Evolutionary conservation across 345 rosid species (phyloP).

Genomic region (Ceriops tagal): DNA sequence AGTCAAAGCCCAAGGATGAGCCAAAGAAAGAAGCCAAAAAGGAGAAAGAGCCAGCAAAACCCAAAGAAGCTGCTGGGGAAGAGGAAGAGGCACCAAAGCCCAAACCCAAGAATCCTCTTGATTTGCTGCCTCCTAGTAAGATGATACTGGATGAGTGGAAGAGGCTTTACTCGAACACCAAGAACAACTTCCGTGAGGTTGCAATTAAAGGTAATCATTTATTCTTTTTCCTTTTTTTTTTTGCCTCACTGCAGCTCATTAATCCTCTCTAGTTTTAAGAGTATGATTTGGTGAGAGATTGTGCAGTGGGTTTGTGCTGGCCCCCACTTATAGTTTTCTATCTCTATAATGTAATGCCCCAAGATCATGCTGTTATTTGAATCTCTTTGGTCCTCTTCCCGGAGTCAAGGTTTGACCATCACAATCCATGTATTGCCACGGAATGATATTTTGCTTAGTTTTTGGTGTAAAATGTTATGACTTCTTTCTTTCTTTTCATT

Average conservation of each 20-base stretch:
- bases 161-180: conserved; percentile 96
- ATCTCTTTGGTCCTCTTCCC: no score
- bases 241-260: neutral
- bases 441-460: neutral
- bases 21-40: conserved; percentile 58
- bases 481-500: neutral
- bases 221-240: neutral
- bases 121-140: conserved; percentile 82
- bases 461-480: neutral
- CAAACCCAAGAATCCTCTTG: conserved; percentile 85
- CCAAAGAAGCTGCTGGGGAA: conserved; percentile 44
- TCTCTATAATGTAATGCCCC: no score
- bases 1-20: conserved; percentile 67
- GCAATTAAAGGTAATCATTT: conserved; percentile 73
- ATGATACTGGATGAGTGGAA: conserved; percentile 97
- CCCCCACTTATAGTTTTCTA: no score
- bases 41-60: conserved; percentile 73
- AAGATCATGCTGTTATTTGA: no score
- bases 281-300: neutral
- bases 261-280: neutral
- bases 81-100: conserved; percentile 52
- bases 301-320: no score
- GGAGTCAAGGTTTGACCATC: no score
- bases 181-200: conserved; percentile 91
- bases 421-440: neutral